A percentile compares a stretch with the other conserved stretches of the same genome.
Evolutionary conservation across 2,329 filamentous ascomycete species (phyloP).

Genomic region (Neonectria faginata): DNA sequence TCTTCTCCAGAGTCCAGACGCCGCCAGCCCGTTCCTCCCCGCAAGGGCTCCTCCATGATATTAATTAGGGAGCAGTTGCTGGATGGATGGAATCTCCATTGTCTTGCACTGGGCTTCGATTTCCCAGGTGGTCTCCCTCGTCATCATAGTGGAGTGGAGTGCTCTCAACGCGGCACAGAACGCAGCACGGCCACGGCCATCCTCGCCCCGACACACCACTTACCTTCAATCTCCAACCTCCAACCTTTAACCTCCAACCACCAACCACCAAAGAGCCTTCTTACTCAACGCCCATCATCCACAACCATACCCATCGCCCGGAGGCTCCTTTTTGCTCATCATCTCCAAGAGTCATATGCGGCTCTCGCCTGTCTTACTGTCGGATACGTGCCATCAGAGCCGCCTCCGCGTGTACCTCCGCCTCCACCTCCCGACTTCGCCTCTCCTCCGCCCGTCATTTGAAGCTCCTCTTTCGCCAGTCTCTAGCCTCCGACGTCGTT

Average conservation of each 20-base stretch:
- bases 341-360: constrained; percentile 31
- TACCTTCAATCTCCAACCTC: constrained; percentile 16
- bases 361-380: constrained; percentile 7
- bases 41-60: not conserved
- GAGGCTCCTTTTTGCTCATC: not conserved
- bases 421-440: constrained; percentile 33
- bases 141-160: constrained; percentile 17
- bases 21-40: constrained; percentile 13
- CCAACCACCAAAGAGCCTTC: constrained; percentile 16
- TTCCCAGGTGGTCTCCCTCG: not conserved
- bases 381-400: constrained; percentile 21
- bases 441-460: constrained; percentile 23
- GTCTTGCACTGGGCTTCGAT: not conserved
- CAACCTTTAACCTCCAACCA: constrained; percentile 18
- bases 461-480: constrained; percentile 20
- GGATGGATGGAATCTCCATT: not conserved
- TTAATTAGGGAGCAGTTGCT: not conserved
- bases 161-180: constrained; percentile 17
- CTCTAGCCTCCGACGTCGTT: constrained; percentile 3
- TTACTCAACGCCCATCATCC: constrained; percentile 25
- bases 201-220: constrained; percentile 27
- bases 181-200: constrained; percentile 20
- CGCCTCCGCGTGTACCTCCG: constrained; percentile 41
- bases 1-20: constrained; percentile 2
- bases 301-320: constrained; percentile 9